Evolutionary conservation across 2,329 filamentous ascomycete species (phyloP), one percentile per base, ranked within the genome.

Genomic region (Beauveria australis): DNA sequence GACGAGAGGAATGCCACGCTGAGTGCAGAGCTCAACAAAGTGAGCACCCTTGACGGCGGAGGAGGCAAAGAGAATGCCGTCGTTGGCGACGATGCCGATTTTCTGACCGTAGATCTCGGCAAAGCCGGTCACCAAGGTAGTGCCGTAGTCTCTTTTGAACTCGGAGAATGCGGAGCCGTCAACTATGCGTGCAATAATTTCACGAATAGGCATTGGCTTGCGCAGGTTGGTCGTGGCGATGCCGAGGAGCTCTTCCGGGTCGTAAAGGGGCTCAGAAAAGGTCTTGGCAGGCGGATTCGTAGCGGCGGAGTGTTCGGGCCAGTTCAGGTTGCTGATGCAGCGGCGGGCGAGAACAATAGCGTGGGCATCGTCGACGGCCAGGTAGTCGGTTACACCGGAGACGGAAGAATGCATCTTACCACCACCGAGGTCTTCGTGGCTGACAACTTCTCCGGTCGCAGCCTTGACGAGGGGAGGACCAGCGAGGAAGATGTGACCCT

Each of bases 401-500:
- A 96, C 85, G 60, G 91, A 90, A 62, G 89, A 91, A 76, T 99
- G 93, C 73, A 97, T 86, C 66, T 87, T 87, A 30, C 92, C 93
- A 58, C 93, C 93, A 51, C 93, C 93, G 1, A 99, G 82, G 40
- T 96, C 91, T 73, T 99, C 93, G 8, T 91, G 90, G 48, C 85
- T 91, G 60, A 97, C 92, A 33, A 90, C 87, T 75, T 99, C 93
- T 14, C 93, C 94, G 0, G 94, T 99, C 12, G 93, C 93, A 9
- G 94, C 94, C 76, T 97, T 96, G 64, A 99, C 94, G 1, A 99
- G 81, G 0, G 94, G 93, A 19, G 93, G 93, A 0, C 93, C 94
- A 1, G 93, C 93, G 2, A 99, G 84, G 79, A 97, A 99, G 71
- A 99, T 96, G 66, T 96, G 92, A n/a, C 93, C 93, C 73, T 97